phyloP scores from a whole-genome alignment of 2,329 filamentous ascomycete species.

The Neofusicoccum laricinum region DNA sequence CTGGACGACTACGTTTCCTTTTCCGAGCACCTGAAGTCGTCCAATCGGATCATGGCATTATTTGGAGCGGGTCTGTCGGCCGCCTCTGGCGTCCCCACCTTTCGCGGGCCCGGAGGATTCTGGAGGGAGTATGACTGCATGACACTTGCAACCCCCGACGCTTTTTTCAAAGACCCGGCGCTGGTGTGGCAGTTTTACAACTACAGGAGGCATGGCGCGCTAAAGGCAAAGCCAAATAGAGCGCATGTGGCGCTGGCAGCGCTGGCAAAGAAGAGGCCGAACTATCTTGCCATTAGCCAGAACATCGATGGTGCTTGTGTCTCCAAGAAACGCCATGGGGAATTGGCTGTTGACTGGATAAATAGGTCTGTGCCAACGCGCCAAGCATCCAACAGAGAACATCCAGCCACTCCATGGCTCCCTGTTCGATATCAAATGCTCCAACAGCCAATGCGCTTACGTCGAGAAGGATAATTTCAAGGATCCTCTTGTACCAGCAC shows the following conservation, averaged over 20 bases:
- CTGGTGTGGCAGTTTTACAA: slow-evolving; percentile 24
- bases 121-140: slow-evolving; percentile 22
- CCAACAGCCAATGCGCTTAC: slow-evolving; percentile 10
- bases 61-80: slow-evolving; percentile 26
- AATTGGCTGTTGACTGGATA: background rate
- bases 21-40: slow-evolving; percentile 19
- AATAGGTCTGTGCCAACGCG: slow-evolving; percentile 20
- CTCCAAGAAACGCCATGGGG: background rate
- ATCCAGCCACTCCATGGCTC: slow-evolving; percentile 22
- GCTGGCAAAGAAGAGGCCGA: slow-evolving; percentile 19
- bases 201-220: slow-evolving; percentile 18
- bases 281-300: slow-evolving; percentile 24
- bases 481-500: slow-evolving; percentile 11
- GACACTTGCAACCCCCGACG: background rate
- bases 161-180: slow-evolving; percentile 22
- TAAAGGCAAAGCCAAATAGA: slow-evolving; percentile 23
- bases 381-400: slow-evolving; percentile 16
- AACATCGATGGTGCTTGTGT: slow-evolving; percentile 21
- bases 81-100: slow-evolving; percentile 26
- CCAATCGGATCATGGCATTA: slow-evolving; percentile 23
- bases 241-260: slow-evolving; percentile 24
- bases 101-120: slow-evolving; percentile 22
- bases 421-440: slow-evolving; percentile 22
- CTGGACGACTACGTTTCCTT: background rate
- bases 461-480: slow-evolving; percentile 11